Evolutionary conservation across 1,284 basidiomycete genomes (phyloP).

Genomic region (Pseudozyma sp.): DNA sequence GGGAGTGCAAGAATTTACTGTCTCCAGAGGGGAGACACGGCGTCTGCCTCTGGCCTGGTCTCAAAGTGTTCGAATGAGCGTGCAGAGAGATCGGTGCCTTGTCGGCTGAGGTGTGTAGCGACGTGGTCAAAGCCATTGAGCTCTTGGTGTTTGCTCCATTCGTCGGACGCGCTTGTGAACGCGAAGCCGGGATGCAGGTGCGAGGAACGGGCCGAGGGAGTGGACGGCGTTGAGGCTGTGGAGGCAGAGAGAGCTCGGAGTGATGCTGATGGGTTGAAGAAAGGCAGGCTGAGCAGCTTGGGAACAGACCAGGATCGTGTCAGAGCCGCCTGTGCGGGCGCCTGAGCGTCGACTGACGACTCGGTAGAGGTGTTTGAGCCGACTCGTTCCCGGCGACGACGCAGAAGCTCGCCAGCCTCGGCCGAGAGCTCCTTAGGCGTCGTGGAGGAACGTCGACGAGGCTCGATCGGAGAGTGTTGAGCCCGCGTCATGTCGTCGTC

Average conservation of each 20-base stretch:
- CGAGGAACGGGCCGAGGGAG: slow-evolving; percentile 11
- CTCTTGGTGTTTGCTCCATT: slow-evolving; percentile 14
- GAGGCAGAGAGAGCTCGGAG: slow-evolving; percentile 27
- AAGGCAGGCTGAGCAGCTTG: slow-evolving; percentile 36
- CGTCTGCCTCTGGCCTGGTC: not conserved
- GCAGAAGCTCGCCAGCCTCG: slow-evolving; percentile 35
- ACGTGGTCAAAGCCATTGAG: slow-evolving; percentile 31
- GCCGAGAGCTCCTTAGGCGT: slow-evolving; percentile 37
- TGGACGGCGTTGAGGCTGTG: slow-evolving; percentile 28
- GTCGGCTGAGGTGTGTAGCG: slow-evolving; percentile 13
- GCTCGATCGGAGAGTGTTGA: slow-evolving; percentile 16
- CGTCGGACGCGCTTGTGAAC: slow-evolving; percentile 16
- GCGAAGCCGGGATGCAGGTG: slow-evolving; percentile 27
- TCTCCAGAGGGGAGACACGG: slow-evolving; percentile 39
- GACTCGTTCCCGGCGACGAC: slow-evolving; percentile 32
- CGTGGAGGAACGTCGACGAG: slow-evolving; percentile 26
- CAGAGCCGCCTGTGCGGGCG: slow-evolving; percentile 9
- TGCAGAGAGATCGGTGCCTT: slow-evolving; percentile 7
- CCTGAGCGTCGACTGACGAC: slow-evolving; percentile 1
- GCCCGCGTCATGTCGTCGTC: not conserved
- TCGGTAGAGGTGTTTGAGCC: slow-evolving; percentile 17
- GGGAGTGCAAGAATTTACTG: slow-evolving; percentile 11
- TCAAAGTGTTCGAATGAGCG: slow-evolving; percentile 7
- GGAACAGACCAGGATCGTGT: slow-evolving; percentile 37
- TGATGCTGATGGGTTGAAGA: slow-evolving; percentile 31